Conservation (phyloP, 352 stramenopile genomes). For the Phytophthora sansomeana region DNA sequence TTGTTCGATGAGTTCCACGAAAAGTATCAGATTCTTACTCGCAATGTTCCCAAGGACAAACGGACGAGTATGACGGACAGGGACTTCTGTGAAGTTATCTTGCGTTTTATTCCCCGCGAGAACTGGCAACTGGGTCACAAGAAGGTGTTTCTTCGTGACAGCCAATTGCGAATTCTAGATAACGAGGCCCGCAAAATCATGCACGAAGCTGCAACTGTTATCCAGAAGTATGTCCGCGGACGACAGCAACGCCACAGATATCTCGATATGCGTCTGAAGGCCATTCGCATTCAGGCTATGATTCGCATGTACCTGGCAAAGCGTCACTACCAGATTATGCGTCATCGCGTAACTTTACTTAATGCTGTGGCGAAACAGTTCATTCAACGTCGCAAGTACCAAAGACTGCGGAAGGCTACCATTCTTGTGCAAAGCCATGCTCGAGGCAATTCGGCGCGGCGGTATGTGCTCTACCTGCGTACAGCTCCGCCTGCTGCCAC, state of each 20-base stretch:
- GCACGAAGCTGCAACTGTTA: constrained; percentile 74
- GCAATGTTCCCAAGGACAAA: constrained; percentile 70
- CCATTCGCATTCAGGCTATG: constrained; percentile 74
- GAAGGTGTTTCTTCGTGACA: constrained; percentile 90
- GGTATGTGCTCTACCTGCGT: constrained; percentile 75
- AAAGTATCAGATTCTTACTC: constrained; percentile 90
- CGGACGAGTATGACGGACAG: constrained; percentile 68
- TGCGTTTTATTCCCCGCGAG: constrained; percentile 78
- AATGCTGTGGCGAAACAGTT: constrained; percentile 81
- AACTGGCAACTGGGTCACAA: constrained; percentile 92
- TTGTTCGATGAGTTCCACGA: constrained; percentile 89
- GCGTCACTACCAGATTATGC: constrained; percentile 57
- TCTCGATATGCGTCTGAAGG: constrained; percentile 57
- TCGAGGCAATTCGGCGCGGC: constrained; percentile 76
- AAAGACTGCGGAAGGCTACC: constrained; percentile 63
- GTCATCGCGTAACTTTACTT: constrained; percentile 64
- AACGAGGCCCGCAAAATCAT: constrained; percentile 89
- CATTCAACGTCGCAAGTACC: constrained; percentile 76
- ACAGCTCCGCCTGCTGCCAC: constrained; percentile 78
- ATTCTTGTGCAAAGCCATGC: constrained; percentile 80
- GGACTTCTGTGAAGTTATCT: constrained; percentile 85
- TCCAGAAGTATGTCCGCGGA: constrained; percentile 81
- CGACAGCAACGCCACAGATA: constrained; percentile 79
- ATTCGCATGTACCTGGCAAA: constrained; percentile 77
- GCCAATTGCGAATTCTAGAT: constrained; percentile 82